Conservation (phyloP, 306 rosid species). For the Pyrus pyrifolia region DNA sequence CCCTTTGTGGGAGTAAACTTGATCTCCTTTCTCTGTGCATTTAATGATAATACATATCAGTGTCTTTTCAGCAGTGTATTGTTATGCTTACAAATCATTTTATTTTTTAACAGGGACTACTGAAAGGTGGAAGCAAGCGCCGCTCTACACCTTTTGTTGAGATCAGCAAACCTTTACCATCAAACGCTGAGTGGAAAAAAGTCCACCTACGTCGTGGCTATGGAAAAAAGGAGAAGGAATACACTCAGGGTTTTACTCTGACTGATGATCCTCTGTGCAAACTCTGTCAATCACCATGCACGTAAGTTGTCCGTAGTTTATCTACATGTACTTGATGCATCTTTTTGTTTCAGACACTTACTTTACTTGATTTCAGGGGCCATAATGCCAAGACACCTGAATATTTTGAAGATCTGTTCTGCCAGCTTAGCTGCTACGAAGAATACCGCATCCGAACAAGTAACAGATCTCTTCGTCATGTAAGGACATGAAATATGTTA, state of each 20-base stretch:
- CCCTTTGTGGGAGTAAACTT: background rate
- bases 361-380: constrained; percentile 54
- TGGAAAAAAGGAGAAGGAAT: constrained; percentile 82
- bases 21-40: background rate
- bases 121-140: constrained; percentile 76
- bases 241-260: constrained; percentile 73
- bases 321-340: background rate
- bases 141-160: constrained; percentile 76
- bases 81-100: background rate
- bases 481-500: constrained; percentile 27
- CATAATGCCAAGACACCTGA: constrained; percentile 70
- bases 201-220: constrained; percentile 52
- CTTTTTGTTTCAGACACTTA: constrained; percentile 13
- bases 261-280: constrained; percentile 86
- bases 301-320: constrained; percentile 36
- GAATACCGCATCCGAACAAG: constrained; percentile 88
- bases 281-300: constrained; percentile 83
- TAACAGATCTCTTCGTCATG: constrained; percentile 74
- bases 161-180: constrained; percentile 72
- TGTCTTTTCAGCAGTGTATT: background rate
- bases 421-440: constrained; percentile 78
- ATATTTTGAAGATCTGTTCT: constrained; percentile 89
- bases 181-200: constrained; percentile 74
- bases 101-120: constrained; percentile 53
- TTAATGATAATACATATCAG: background rate